Evolutionary conservation across 805 yeast genomes (phyloP).

Genomic region (Candida rishiriensis): DNA sequence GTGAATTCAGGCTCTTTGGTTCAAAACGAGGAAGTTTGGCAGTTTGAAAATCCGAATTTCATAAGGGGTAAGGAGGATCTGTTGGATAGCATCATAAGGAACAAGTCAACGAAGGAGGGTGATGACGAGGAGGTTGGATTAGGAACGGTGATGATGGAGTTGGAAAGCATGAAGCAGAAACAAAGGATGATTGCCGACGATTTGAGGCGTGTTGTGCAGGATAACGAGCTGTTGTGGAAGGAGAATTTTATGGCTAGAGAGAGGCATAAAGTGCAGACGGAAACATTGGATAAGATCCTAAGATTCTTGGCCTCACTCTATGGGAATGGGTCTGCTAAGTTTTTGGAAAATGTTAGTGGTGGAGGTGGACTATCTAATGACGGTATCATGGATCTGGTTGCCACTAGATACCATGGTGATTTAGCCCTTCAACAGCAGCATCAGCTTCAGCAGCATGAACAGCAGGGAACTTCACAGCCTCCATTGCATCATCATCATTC

Average conservation of each 20-base stretch:
- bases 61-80: constrained; percentile 75
- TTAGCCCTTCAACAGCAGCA: constrained; percentile 4
- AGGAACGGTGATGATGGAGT: constrained; percentile 56
- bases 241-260: constrained; percentile 83
- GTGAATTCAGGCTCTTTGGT: constrained; percentile 69
- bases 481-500: constrained; percentile 6
- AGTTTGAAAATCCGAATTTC: constrained; percentile 82
- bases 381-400: constrained; percentile 17
- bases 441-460: constrained; percentile 5
- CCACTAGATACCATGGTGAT: constrained; percentile 7
- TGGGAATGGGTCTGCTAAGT: constrained; percentile 52
- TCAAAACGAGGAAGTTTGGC: constrained; percentile 76
- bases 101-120: constrained; percentile 44
- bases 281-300: constrained; percentile 80
- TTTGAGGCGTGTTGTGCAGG: constrained; percentile 73
- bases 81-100: constrained; percentile 79
- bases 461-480: background rate
- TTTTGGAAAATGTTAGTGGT: constrained; percentile 20
- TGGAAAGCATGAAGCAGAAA: constrained; percentile 70
- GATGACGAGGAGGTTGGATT: constrained; percentile 45
- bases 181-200: constrained; percentile 84
- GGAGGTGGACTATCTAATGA: constrained; percentile 2
- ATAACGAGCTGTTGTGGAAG: constrained; percentile 88
- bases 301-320: constrained; percentile 82
- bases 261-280: constrained; percentile 79